Conservation (phyloP, 106 monocot species). For the Gastrodia elata region DNA sequence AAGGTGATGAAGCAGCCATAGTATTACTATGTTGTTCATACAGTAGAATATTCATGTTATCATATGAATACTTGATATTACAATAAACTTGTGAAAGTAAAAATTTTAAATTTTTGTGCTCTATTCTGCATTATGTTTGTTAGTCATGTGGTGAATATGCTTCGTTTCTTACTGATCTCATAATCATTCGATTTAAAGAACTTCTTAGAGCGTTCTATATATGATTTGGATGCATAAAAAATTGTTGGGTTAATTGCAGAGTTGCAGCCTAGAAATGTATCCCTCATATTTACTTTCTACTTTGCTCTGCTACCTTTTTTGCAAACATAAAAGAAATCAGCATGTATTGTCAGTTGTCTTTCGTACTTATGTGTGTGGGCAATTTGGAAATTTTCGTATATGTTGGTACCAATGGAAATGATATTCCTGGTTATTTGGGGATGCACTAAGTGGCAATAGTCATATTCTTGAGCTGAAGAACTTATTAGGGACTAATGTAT, state of each 20-base stretch:
- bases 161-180: background rate
- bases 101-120: background rate
- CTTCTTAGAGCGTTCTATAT: background rate
- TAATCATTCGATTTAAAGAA: background rate
- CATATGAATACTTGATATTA: background rate
- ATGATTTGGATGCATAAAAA: background rate
- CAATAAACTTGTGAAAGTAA: background rate
- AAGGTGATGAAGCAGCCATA: background rate
- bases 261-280: background rate
- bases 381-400: background rate
- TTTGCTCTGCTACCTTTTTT: background rate
- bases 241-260: background rate
- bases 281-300: background rate
- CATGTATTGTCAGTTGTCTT: background rate
- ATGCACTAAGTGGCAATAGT: background rate
- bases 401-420: background rate
- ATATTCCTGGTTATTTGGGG: background rate
- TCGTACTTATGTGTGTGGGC: background rate
- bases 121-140: slow-evolving; percentile 1
- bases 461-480: background rate
- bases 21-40: background rate
- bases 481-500: background rate
- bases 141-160: background rate
- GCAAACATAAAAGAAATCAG: background rate
- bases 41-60: background rate